Conservation (phyloP, 306 rosid species). For the Oxytropis ochrocephala region DNA sequence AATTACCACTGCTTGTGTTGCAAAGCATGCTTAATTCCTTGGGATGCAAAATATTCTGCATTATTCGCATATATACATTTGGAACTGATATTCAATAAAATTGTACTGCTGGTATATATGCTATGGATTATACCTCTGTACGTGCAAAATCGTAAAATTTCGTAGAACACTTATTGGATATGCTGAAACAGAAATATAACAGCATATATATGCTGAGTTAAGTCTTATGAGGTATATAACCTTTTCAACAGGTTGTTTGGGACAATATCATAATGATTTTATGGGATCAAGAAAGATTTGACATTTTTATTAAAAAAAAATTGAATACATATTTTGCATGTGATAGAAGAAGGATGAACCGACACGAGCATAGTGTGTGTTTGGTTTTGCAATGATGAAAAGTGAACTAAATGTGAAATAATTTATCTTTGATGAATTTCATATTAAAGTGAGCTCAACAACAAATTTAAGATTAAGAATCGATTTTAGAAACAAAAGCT, state of each 20-base stretch:
- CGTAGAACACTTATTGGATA: background rate
- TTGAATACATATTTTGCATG: background rate
- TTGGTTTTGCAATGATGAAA: no score
- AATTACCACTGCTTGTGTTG: background rate
- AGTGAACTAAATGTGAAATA: no score
- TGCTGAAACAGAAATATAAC: constrained; percentile 17
- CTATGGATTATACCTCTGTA: constrained; percentile 27
- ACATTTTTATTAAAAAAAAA: background rate
- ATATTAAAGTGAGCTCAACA: no score
- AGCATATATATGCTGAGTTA: background rate
- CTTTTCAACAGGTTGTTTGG: constrained; percentile 3
- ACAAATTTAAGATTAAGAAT: no score
- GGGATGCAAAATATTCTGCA: background rate
- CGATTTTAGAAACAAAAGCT: no score
- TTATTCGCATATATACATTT: background rate
- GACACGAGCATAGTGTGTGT: background rate
- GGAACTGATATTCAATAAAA: constrained; percentile 9
- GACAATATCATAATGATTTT: background rate
- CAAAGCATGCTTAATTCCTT: background rate
- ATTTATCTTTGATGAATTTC: no score
- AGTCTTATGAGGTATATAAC: background rate
- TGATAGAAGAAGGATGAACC: background rate
- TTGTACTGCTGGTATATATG: constrained; percentile 29
- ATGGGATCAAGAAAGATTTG: background rate
- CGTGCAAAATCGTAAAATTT: background rate